Evolutionary conservation across 2,329 filamentous ascomycete species (phyloP).

Genomic region (Fusarium sp.): DNA sequence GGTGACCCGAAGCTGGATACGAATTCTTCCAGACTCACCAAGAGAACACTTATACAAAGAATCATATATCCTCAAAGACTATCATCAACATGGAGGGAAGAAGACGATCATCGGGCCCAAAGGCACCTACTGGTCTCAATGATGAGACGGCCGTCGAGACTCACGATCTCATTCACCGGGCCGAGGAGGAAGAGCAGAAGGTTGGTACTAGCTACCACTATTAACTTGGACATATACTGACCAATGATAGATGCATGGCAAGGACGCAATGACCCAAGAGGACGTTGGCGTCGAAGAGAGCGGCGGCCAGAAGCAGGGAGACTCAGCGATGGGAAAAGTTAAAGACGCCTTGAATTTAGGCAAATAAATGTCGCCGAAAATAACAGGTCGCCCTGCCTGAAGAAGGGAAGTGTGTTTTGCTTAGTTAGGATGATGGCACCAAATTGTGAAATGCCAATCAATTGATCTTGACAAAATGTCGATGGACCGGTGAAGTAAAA

Average conservation of each 20-base stretch:
- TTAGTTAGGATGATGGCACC: slow-evolving; percentile 15
- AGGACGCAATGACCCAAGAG: slow-evolving; percentile 43
- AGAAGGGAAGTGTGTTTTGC: background rate
- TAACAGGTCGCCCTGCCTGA: background rate
- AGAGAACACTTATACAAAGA: background rate
- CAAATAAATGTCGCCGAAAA: slow-evolving; percentile 27
- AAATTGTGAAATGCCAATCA: slow-evolving; percentile 31
- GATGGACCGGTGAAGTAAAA: background rate
- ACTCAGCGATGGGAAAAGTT: slow-evolving; percentile 49
- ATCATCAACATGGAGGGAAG: slow-evolving; percentile 30
- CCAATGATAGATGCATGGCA: slow-evolving; percentile 42
- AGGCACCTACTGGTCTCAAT: slow-evolving; percentile 44
- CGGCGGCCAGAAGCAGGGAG: background rate
- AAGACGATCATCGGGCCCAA: slow-evolving; percentile 27
- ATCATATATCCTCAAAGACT: background rate
- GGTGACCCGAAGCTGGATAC: background rate
- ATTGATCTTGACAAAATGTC: background rate
- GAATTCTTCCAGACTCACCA: background rate
- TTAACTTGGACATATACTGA: background rate
- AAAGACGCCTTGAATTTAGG: slow-evolving; percentile 49
- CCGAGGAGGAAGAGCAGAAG: slow-evolving; percentile 55
- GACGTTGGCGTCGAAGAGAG: slow-evolving; percentile 31
- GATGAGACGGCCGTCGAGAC: slow-evolving; percentile 53
- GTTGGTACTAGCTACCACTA: background rate
- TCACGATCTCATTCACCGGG: slow-evolving; percentile 55